A percentile compares a stretch with the other conserved stretches of the same genome.
Evolutionary conservation across 805 yeast species (phyloP).

Genomic region (Starmerella sp.): DNA sequence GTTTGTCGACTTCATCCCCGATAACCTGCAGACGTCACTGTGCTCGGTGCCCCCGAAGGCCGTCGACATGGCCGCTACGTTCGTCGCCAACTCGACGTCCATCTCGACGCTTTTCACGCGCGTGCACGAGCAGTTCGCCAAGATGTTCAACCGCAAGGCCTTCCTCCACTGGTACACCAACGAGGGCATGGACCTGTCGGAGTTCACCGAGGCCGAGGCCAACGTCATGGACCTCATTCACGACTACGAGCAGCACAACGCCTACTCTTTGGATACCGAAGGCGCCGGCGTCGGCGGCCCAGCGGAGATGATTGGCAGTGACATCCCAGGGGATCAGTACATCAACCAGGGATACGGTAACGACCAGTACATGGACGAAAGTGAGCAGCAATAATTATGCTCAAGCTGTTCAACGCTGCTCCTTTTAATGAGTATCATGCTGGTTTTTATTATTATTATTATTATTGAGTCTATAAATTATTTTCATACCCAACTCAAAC

Average conservation of each 20-base stretch:
- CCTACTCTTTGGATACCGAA: slow-evolving; percentile 36
- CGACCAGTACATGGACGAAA: slow-evolving; percentile 7
- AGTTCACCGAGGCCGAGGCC: slow-evolving; percentile 87
- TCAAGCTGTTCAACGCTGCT: not conserved
- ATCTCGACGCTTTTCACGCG: slow-evolving; percentile 85
- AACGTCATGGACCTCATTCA: slow-evolving; percentile 79
- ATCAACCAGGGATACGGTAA: slow-evolving; percentile 7
- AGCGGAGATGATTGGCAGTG: slow-evolving; percentile 1
- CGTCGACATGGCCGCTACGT: slow-evolving; percentile 81
- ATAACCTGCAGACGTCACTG: slow-evolving; percentile 86
- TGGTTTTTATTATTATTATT: not conserved
- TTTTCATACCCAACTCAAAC: not conserved
- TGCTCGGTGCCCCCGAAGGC: slow-evolving; percentile 84
- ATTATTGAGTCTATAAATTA: slow-evolving; percentile 3
- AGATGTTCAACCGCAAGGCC: slow-evolving; percentile 88
- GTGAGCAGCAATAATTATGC: slow-evolving; percentile 7
- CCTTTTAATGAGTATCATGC: not conserved
- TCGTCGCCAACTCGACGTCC: slow-evolving; percentile 86
- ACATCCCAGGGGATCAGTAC: slow-evolving; percentile 10
- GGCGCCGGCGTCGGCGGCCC: slow-evolving; percentile 5
- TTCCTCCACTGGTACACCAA: slow-evolving; percentile 93
- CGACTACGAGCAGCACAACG: slow-evolving; percentile 84
- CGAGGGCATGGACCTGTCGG: slow-evolving; percentile 95
- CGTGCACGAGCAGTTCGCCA: slow-evolving; percentile 78
- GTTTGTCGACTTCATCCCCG: slow-evolving; percentile 94